A percentile compares a stretch with the other conserved stretches of the same genome.
These are phyloP conservation scores for Dryas alaskensis DNA, from an alignment of 306 rosid genomes.

Conservation along the genomic window DNA sequence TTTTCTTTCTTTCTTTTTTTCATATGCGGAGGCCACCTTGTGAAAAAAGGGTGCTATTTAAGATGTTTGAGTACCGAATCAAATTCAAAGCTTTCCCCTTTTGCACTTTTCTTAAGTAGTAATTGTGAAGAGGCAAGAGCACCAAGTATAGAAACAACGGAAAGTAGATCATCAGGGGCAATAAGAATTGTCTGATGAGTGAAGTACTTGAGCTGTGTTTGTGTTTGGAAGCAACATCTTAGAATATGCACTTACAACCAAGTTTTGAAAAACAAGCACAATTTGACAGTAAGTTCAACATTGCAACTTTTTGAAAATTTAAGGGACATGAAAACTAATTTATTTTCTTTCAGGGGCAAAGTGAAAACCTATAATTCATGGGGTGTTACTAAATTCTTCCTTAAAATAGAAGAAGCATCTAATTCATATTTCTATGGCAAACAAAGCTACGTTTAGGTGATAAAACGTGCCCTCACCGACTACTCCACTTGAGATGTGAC, in stretches of 20 bases:
- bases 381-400: too few relatives aligned
- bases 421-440: too few relatives aligned
- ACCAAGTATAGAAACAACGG: neutral
- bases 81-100: slow-evolving; percentile 16
- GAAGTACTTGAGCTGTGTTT: neutral
- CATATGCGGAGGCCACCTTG: neutral
- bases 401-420: too few relatives aligned
- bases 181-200: neutral
- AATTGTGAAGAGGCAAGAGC: neutral
- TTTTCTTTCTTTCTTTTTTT: neutral
- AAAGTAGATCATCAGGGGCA: neutral
- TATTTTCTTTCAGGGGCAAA: too few relatives aligned
- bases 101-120: slow-evolving; percentile 16
- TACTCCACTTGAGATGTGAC: too few relatives aligned
- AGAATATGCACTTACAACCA: neutral
- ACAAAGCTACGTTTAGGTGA: too few relatives aligned
- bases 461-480: too few relatives aligned
- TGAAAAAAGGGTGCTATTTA: slow-evolving; percentile 12
- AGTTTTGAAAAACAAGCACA: neutral
- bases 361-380: too few relatives aligned
- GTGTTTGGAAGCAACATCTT: neutral
- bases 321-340: too few relatives aligned
- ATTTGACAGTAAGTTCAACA: neutral
- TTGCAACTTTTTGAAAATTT: too few relatives aligned
- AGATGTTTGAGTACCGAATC: slow-evolving; percentile 28